A percentile compares a stretch with the other conserved stretches of the same genome.
phyloP scores from a whole-genome alignment of 179 eudicot genomes.

The Sideroxylon spinosum region DNA sequence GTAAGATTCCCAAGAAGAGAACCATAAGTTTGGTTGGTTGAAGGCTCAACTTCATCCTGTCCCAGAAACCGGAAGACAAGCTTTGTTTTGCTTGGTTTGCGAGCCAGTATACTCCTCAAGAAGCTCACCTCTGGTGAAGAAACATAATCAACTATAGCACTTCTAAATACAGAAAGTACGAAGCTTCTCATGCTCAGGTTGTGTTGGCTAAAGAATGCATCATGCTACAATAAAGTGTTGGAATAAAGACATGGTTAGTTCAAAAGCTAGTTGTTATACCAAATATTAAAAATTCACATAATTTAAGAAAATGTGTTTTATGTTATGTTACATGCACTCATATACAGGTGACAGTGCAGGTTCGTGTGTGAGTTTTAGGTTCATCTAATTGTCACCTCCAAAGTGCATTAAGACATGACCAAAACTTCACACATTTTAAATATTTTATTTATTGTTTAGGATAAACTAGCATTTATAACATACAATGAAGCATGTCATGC shows the following conservation, averaged over 20 bases:
- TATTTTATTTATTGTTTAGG: no score
- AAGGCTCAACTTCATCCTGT: constrained; percentile 42
- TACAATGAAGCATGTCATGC: no score
- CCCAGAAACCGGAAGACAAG: constrained; percentile 63
- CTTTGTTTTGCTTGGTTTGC: constrained; percentile 43
- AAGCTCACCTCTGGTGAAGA: constrained; percentile 84
- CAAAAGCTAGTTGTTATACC: not conserved
- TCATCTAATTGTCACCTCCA: no score
- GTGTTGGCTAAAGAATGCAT: constrained; percentile 63
- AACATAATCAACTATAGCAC: constrained; percentile 46
- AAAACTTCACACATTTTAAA: no score
- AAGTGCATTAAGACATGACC: no score
- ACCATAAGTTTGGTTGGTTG: constrained; percentile 75
- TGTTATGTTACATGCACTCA: not conserved
- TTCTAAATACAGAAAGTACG: constrained; percentile 46
- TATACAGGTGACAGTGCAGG: no score
- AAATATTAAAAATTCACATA: not conserved
- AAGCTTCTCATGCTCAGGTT: constrained; percentile 71
- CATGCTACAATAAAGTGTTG: constrained; percentile 53
- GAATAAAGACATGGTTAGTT: not conserved
- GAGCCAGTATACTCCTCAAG: constrained; percentile 50
- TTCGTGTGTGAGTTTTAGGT: no score
- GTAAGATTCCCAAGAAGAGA: constrained; percentile 67
- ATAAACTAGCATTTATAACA: no score
- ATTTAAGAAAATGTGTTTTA: not conserved